A percentile compares a stretch with the other conserved stretches of the same genome.
Evolutionary conservation across 257 asterid species (phyloP).

Genomic region (Jacaranda copaia): DNA sequence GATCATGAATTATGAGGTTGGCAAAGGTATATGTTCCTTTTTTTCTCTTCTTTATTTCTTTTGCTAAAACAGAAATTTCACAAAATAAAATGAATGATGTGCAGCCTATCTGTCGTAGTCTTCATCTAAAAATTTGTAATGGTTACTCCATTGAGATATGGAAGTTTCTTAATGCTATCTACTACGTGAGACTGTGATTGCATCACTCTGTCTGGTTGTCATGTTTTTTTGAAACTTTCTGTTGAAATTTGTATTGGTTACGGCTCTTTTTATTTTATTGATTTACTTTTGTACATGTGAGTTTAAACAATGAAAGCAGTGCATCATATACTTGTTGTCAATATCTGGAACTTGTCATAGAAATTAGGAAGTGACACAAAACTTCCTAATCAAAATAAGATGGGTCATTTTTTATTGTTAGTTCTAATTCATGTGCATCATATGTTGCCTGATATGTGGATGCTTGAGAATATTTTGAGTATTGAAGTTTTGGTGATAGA

Average conservation of each 20-base stretch:
- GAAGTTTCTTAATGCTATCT: not conserved
- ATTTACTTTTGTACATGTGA: not conserved
- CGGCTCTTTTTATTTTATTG: not conserved
- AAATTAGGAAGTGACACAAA: not conserved
- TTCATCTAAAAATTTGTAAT: not conserved
- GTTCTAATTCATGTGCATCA: slow-evolving; percentile 1
- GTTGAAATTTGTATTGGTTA: not conserved
- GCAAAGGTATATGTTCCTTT: not conserved
- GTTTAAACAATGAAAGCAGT: not conserved
- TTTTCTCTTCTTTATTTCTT: not conserved
- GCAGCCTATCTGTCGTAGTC: not conserved
- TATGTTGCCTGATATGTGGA: not conserved
- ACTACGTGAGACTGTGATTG: not conserved
- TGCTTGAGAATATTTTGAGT: not conserved
- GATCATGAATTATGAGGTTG: not conserved
- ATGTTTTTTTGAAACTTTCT: not conserved
- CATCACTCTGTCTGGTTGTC: not conserved
- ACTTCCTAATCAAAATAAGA: not conserved
- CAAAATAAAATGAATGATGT: not conserved
- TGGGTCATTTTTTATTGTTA: too few relatives aligned
- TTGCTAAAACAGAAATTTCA: not conserved
- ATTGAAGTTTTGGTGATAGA: too few relatives aligned
- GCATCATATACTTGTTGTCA: not conserved
- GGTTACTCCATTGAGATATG: not conserved
- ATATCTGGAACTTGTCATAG: not conserved